Percentiles rank a stretch among this genome's conserved stretches.
Evolutionary conservation across 129 eudicot species (phyloP).

Genomic region (Heracleum sosnowskyi): DNA sequence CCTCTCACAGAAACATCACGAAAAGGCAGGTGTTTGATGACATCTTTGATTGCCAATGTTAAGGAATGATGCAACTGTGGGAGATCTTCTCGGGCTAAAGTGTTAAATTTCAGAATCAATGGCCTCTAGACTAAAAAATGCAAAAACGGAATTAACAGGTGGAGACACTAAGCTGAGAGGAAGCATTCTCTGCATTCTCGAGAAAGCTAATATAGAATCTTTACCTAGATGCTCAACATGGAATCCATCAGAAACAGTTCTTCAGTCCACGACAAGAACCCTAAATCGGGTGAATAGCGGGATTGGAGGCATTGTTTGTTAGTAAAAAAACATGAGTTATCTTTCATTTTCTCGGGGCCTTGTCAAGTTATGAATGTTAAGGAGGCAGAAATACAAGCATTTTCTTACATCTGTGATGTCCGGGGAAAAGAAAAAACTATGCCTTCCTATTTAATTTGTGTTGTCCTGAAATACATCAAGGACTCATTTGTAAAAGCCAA

Average conservation of each 20-base stretch:
- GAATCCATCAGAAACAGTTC: slow-evolving; percentile 80
- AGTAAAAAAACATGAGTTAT: no score
- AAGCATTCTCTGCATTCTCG: slow-evolving; percentile 83
- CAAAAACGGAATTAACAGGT: slow-evolving; percentile 77
- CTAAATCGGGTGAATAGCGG: slow-evolving; percentile 88
- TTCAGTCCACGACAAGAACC: slow-evolving; percentile 82
- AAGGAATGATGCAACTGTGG: slow-evolving; percentile 53
- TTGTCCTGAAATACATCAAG: no score
- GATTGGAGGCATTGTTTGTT: no score
- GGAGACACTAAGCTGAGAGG: slow-evolving; percentile 65
- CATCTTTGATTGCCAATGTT: slow-evolving; percentile 49
- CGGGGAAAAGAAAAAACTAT: no score
- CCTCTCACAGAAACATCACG: no score
- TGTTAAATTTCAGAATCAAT: slow-evolving; percentile 36
- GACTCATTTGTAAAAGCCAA: no score
- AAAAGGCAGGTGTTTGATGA: no score
- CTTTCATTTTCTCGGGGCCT: no score
- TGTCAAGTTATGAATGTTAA: no score
- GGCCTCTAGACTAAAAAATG: slow-evolving; percentile 80
- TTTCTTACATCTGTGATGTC: no score
- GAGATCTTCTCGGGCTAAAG: slow-evolving; percentile 48
- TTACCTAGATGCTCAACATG: slow-evolving; percentile 79
- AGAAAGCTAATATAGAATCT: slow-evolving; percentile 60
- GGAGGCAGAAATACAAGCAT: no score
- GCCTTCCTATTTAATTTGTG: no score